These are phyloP conservation scores for Panellus pusillus DNA, from an alignment of 768 basidiomycete species.

Conservation along the genomic window DNA sequence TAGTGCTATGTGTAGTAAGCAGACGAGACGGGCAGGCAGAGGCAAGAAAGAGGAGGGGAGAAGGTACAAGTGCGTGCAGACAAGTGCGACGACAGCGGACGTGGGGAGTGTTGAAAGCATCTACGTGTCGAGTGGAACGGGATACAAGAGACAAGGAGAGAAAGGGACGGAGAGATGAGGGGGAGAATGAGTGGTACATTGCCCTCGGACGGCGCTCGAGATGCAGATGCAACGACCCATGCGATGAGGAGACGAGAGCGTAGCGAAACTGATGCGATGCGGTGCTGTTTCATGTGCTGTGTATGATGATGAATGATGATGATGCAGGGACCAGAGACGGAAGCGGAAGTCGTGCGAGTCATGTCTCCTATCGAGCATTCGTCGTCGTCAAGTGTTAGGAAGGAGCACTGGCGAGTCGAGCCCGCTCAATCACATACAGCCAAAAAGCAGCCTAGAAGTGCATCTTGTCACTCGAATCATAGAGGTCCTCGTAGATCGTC, in stretches of 20 bases:
- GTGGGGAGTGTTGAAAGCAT: constrained; percentile 18
- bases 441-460: constrained; percentile 8
- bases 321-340: constrained; percentile 4
- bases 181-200: constrained; percentile 3
- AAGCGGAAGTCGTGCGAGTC: constrained; percentile 14
- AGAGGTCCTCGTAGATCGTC: constrained; percentile 21
- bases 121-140: constrained; percentile 4
- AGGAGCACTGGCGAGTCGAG: constrained; percentile 1
- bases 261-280: too few relatives aligned
- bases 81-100: background rate
- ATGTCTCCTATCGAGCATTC: constrained; percentile 13
- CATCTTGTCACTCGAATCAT: constrained; percentile 16
- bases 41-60: too few relatives aligned
- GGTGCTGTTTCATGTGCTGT: background rate
- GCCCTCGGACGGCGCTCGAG: too few relatives aligned
- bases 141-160: background rate
- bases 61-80: background rate
- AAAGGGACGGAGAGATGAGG: constrained; percentile 5
- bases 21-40: too few relatives aligned
- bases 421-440: constrained; percentile 4
- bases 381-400: background rate
- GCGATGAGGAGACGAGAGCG: constrained; percentile 9
- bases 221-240: constrained; percentile 15
- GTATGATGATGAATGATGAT: constrained; percentile 7
- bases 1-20: too few relatives aligned